phyloP scores from a whole-genome alignment of 2,329 filamentous ascomycete genomes.

The Colletotrichum acutatum region DNA sequence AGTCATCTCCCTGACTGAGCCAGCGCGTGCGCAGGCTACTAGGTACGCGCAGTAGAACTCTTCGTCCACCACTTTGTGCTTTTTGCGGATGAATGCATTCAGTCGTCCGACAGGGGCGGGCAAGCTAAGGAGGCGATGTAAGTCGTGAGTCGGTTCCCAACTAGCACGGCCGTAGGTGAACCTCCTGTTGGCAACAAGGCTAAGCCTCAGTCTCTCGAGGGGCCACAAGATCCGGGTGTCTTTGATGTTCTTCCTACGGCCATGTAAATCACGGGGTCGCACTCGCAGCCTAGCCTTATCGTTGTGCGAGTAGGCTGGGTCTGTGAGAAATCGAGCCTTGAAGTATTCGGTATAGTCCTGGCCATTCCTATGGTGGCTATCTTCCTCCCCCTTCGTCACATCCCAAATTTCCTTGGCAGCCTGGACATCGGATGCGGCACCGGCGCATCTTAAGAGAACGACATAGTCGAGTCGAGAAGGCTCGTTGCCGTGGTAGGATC shows the following conservation, averaged over 20 bases:
- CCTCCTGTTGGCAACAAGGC: background rate
- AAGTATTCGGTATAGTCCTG: slow-evolving; percentile 57
- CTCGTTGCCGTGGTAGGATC: slow-evolving; percentile 41
- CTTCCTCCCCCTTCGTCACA: slow-evolving; percentile 34
- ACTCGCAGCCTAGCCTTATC: slow-evolving; percentile 54
- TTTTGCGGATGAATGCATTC: slow-evolving; percentile 24
- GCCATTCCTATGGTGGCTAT: slow-evolving; percentile 45
- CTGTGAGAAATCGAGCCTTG: slow-evolving; percentile 58
- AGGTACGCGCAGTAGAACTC: slow-evolving; percentile 28
- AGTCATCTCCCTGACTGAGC: slow-evolving; percentile 22
- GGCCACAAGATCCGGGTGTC: slow-evolving; percentile 1
- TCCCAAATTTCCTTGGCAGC: slow-evolving; percentile 50
- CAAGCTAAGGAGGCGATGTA: slow-evolving; percentile 28
- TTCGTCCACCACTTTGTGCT: slow-evolving; percentile 6
- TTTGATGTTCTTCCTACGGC: slow-evolving; percentile 31
- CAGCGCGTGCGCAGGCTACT: slow-evolving; percentile 24
- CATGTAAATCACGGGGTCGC: slow-evolving; percentile 51
- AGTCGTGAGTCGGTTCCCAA: slow-evolving; percentile 15
- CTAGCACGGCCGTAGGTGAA: slow-evolving; percentile 24
- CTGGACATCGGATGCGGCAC: slow-evolving; percentile 52
- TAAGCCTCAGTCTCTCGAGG: slow-evolving; percentile 25
- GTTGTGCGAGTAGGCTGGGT: slow-evolving; percentile 58
- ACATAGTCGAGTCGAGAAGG: slow-evolving; percentile 55
- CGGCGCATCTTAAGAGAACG: slow-evolving; percentile 58
- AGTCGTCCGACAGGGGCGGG: slow-evolving; percentile 19